Percentiles rank a stretch among this genome's conserved stretches.
Evolutionary conservation across 306 rosid genomes (phyloP).

Genomic region (Lathyrus tuberosus): DNA sequence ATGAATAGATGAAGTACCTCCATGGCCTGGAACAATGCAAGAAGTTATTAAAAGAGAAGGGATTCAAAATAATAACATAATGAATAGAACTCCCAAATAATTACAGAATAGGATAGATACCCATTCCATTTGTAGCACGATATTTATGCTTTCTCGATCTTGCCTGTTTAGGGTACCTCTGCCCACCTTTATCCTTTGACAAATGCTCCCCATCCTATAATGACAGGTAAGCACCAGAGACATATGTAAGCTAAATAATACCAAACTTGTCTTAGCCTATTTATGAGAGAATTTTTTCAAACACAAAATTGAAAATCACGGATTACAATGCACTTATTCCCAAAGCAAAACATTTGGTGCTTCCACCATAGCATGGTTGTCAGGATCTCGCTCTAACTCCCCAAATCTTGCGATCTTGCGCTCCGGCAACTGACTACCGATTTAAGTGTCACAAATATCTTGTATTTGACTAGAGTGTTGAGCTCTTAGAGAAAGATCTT

Average conservation of each 20-base stretch:
- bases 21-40: conserved; percentile 66
- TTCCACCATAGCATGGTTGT: too few relatives aligned
- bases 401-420: too few relatives aligned
- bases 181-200: conserved; percentile 72
- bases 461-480: too few relatives aligned
- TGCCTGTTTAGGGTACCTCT: conserved; percentile 65
- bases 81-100: neutral
- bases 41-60: conserved; percentile 22
- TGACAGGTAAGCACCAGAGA: conserved; percentile 27
- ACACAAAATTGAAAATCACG: neutral
- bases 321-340: conserved; percentile 1
- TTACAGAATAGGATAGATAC: conserved; percentile 42
- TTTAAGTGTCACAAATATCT: too few relatives aligned
- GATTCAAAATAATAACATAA: neutral
- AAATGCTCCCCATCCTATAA: conserved; percentile 64
- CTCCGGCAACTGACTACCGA: too few relatives aligned
- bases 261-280: conserved; percentile 12
- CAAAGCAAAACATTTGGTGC: neutral
- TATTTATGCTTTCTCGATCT: conserved; percentile 71
- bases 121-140: conserved; percentile 70
- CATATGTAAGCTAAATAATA: conserved; percentile 23
- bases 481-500: too few relatives aligned
- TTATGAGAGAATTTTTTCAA: neutral
- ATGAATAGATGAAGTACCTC: conserved; percentile 60
- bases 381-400: too few relatives aligned